phyloP scores from a whole-genome alignment of 2,329 filamentous ascomycete genomes.

The Canariomyces notabilis region DNA sequence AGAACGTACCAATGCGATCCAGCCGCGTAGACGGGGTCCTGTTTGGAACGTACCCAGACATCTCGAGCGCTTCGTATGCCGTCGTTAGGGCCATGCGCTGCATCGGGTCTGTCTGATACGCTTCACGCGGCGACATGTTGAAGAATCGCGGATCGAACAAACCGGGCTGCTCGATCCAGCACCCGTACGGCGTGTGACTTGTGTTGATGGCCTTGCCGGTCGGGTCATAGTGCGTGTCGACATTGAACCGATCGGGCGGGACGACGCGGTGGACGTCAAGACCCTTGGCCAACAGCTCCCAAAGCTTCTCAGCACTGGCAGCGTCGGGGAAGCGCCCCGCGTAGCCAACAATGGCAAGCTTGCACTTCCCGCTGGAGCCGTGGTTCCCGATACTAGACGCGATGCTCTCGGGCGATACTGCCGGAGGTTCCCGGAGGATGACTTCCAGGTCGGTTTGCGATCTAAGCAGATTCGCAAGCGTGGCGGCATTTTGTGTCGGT shows the following conservation, averaged over 20 bases:
- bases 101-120: slow-evolving; percentile 75
- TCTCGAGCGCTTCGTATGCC: slow-evolving; percentile 76
- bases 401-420: slow-evolving; percentile 33
- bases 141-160: slow-evolving; percentile 80
- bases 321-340: slow-evolving; percentile 72
- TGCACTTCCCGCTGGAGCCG: slow-evolving; percentile 49
- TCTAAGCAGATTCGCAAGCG: slow-evolving; percentile 40
- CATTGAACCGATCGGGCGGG: slow-evolving; percentile 68
- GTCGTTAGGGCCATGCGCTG: slow-evolving; percentile 71
- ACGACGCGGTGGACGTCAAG: slow-evolving; percentile 67
- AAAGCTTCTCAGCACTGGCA: slow-evolving; percentile 64
- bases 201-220: slow-evolving; percentile 71
- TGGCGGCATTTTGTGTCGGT: slow-evolving; percentile 45
- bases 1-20: slow-evolving; percentile 64
- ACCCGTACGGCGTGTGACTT: slow-evolving; percentile 69
- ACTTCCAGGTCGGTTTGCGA: slow-evolving; percentile 40
- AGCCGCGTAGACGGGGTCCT: slow-evolving; percentile 64
- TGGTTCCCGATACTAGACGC: slow-evolving; percentile 41
- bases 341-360: slow-evolving; percentile 82
- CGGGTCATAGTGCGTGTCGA: slow-evolving; percentile 64
- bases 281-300: slow-evolving; percentile 69
- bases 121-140: slow-evolving; percentile 80
- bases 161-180: slow-evolving; percentile 69
- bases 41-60: slow-evolving; percentile 72
- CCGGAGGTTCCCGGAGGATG: slow-evolving; percentile 35